Conservation (phyloP, 1,139 yeast genomes). For the Geotrichum fermentans region DNA sequence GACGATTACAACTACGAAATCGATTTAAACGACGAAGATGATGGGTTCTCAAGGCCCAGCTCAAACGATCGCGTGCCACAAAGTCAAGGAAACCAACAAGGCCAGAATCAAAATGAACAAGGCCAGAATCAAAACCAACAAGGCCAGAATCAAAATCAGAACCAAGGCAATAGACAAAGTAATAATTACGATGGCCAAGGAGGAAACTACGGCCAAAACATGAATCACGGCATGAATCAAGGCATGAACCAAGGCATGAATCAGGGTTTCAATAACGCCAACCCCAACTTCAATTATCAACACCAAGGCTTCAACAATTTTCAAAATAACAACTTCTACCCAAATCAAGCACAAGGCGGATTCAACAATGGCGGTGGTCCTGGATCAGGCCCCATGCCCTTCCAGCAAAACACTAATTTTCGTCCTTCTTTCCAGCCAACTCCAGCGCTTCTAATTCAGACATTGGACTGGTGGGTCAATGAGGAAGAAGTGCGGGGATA, state of each 20-base stretch:
- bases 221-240: too few relatives aligned
- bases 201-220: not conserved
- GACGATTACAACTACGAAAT: constrained; percentile 29
- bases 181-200: not conserved
- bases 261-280: not conserved
- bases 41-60: constrained; percentile 12
- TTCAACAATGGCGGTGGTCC: constrained; percentile 13
- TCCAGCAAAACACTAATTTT: constrained; percentile 10
- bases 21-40: constrained; percentile 32
- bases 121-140: constrained; percentile 1
- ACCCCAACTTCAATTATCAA: constrained; percentile 6
- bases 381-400: not conserved
- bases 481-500: constrained; percentile 37
- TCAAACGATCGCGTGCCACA: too few relatives aligned
- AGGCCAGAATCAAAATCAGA: not conserved
- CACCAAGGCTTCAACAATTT: constrained; percentile 1
- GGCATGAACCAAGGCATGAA: too few relatives aligned
- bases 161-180: constrained; percentile 1
- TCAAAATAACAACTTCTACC: constrained; percentile 5
- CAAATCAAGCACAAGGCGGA: constrained; percentile 21
- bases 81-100: too few relatives aligned
- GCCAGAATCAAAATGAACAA: constrained; percentile 1
- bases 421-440: constrained; percentile 22
- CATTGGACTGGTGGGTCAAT: constrained; percentile 35
- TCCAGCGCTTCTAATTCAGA: constrained; percentile 26